phyloP scores from a whole-genome alignment of 768 basidiomycete genomes.

The Lepiota brunneoincarnata region DNA sequence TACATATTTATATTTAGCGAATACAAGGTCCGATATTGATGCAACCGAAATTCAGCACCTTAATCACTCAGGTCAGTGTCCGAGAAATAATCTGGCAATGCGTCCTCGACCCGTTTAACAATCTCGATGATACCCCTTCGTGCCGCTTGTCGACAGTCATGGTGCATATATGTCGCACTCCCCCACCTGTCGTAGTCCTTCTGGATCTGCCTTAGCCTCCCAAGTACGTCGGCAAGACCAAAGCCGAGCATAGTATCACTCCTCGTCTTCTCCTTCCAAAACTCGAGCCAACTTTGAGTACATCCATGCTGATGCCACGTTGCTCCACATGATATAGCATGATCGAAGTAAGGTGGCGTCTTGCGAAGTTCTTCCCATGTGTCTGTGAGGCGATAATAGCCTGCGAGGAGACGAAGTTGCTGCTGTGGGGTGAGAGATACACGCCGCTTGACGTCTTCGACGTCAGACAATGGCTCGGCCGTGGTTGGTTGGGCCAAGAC shows the following conservation, averaged over 20 bases:
- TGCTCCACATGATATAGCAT: slow-evolving; percentile 58
- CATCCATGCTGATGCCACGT: slow-evolving; percentile 76
- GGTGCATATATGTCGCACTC: slow-evolving; percentile 75
- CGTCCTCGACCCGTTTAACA: slow-evolving; percentile 55
- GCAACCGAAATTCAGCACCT: neutral
- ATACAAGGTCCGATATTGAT: neutral
- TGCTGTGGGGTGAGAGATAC: slow-evolving; percentile 51
- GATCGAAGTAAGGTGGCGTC: slow-evolving; percentile 60
- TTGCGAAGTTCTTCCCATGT: slow-evolving; percentile 65
- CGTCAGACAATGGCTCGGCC: slow-evolving; percentile 26
- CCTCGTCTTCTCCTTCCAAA: slow-evolving; percentile 75
- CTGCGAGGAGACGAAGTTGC: slow-evolving; percentile 63
- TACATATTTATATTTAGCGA: neutral
- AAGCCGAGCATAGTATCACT: slow-evolving; percentile 57
- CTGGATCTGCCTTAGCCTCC: slow-evolving; percentile 57
- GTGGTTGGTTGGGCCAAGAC: neutral
- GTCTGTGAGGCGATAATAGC: slow-evolving; percentile 65
- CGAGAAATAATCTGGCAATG: slow-evolving; percentile 61
- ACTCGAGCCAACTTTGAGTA: slow-evolving; percentile 71
- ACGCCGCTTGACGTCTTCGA: slow-evolving; percentile 20
- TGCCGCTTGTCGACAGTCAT: slow-evolving; percentile 63
- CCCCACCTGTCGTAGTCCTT: slow-evolving; percentile 74
- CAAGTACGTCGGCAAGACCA: slow-evolving; percentile 65
- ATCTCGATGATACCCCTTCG: slow-evolving; percentile 53
- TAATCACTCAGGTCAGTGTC: slow-evolving; percentile 19